Evolutionary conservation across 2,329 filamentous ascomycete genomes (phyloP), one percentile per base, ranked within the genome.

Genomic region (Talaromyces marneffei): DNA sequence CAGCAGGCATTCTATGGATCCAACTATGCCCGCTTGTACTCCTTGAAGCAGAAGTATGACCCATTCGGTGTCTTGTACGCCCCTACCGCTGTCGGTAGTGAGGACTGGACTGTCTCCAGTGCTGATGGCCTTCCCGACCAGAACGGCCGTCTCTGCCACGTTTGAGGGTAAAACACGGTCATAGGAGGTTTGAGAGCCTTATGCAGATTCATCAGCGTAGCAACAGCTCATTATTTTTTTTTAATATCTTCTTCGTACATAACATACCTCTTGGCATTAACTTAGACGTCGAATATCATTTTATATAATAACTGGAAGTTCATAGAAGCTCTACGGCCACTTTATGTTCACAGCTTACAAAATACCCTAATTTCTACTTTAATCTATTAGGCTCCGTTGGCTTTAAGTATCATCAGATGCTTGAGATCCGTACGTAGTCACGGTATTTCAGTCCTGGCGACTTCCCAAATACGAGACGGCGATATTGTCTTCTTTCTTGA

Each of bases 21-120:
- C 4, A 79, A 78, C 63, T 80, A 79, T 59, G 64, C 63, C 1
- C 68, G 62, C 2, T 67, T 79, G 20, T 66, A 70, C 5, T 12
- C 63, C 8, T 68, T 80, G 46, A 80, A 80, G 71, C 64, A 69
- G 8, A 74, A 75, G 59, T 79, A 75, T 65, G 78, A 80, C 64
- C 77, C 77, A 6, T 50, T 70, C 0, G 69, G 71, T 39, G 65
- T 78, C 48, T 78, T 79, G 64, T 79, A 54, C 37, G 52, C 48
- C 9, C 52, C 40, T 29, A 53, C 59, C 9, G 52, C 48, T 9
- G 59, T 60, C 27, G 59, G 59, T 16, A 33, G 53, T 14, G 59
- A 60, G 59, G 31, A 55, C 27, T 60, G 59, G 59, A 44, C 53
- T 29, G 31, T 35, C 9, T 10, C 48, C 27, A 52, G 48, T 29